A percentile compares a stretch with the other conserved stretches of the same genome.
phyloP scores from a whole-genome alignment of 106 monocot species.

The Agapanthus africanus region DNA sequence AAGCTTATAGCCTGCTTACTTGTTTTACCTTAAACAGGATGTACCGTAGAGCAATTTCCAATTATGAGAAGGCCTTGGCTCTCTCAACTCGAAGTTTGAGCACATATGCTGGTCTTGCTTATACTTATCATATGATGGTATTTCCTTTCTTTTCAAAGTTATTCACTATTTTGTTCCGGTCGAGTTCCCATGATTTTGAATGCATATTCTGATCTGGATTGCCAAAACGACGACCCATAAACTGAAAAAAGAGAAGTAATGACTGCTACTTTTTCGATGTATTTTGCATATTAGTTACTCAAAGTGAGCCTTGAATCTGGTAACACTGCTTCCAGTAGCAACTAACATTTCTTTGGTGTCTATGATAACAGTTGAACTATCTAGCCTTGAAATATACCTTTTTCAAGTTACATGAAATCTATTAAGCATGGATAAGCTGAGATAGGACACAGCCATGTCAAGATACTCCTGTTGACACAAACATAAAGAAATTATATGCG shows the following conservation, averaged over 20 bases:
- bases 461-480: neutral
- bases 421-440: neutral
- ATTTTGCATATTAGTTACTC: too few species aligned
- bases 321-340: too few species aligned
- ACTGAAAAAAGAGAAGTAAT: too few species aligned
- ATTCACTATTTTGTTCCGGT: neutral
- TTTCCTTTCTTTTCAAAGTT: neutral
- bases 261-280: neutral
- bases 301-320: too few species aligned
- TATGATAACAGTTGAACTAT: too few species aligned
- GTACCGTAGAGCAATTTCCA: slow-evolving; percentile 67
- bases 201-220: too few species aligned
- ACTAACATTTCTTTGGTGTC: too few species aligned
- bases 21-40: slow-evolving; percentile 43
- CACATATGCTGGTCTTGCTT: slow-evolving; percentile 88
- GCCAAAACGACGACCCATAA: too few species aligned
- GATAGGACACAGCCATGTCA: too few species aligned
- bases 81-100: slow-evolving; percentile 72
- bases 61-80: slow-evolving; percentile 88
- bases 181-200: too few species aligned
- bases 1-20: slow-evolving; percentile 4
- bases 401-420: neutral
- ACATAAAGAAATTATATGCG: too few species aligned
- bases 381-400: neutral
- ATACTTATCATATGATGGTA: slow-evolving; percentile 95